Conservation (phyloP, 768 basidiomycete genomes). For the Leccinum uliginosum region DNA sequence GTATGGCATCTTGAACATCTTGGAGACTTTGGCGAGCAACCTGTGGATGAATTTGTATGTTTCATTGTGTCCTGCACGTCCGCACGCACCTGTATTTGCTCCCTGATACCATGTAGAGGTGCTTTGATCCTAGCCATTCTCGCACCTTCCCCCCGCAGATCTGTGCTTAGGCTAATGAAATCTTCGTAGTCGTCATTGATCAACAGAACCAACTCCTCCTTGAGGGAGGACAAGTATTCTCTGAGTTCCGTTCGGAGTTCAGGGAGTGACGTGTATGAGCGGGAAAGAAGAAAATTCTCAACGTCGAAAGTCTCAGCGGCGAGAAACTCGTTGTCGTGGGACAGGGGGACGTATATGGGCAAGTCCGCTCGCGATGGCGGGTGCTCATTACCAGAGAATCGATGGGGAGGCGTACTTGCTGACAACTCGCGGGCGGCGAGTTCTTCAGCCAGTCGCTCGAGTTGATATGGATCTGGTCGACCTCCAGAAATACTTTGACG, state of each 20-base stretch:
- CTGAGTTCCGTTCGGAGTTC: slow-evolving; percentile 86
- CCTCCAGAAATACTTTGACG: slow-evolving; percentile 12
- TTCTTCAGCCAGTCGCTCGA: slow-evolving; percentile 71
- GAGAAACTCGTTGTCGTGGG: slow-evolving; percentile 75
- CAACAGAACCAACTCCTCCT: slow-evolving; percentile 90
- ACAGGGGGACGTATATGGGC: slow-evolving; percentile 65
- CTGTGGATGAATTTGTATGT: slow-evolving; percentile 23
- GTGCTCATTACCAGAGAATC: slow-evolving; percentile 8
- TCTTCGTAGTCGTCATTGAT: slow-evolving; percentile 99
- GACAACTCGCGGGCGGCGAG: slow-evolving; percentile 52
- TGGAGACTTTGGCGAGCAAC: slow-evolving; percentile 61
- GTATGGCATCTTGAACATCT: slow-evolving; percentile 65
- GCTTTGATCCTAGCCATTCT: slow-evolving; percentile 62
- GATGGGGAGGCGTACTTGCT: slow-evolving; percentile 8
- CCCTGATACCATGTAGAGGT: slow-evolving; percentile 62
- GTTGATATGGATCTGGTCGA: slow-evolving; percentile 53
- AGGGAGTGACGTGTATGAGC: slow-evolving; percentile 78
- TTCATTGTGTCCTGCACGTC: not conserved
- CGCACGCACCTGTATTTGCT: slow-evolving; percentile 61
- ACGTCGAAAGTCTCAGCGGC: slow-evolving; percentile 68
- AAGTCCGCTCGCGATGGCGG: slow-evolving; percentile 39
- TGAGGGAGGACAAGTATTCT: slow-evolving; percentile 76
- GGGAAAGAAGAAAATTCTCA: slow-evolving; percentile 83
- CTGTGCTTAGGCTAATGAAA: slow-evolving; percentile 93
- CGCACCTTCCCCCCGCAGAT: slow-evolving; percentile 79